Percentiles rank a stretch among this genome's conserved stretches.
Conservation (phyloP, 805 yeast species). For the Yamadazyma tumulicola region DNA sequence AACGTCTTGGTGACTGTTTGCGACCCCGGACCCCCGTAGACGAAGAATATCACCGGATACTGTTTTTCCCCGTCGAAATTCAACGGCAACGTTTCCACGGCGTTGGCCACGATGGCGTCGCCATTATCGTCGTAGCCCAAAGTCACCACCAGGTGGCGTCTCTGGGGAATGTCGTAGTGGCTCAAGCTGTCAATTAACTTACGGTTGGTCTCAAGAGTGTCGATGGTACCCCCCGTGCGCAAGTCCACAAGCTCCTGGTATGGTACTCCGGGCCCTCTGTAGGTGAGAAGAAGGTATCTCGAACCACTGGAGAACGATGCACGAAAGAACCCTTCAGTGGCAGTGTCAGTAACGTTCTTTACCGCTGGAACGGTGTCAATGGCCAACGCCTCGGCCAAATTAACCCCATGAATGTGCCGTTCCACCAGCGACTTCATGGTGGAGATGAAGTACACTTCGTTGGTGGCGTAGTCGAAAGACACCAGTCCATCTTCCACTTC, state of each 20-base stretch:
- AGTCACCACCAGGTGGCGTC: conserved; percentile 49
- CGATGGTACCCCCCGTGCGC: conserved; percentile 28
- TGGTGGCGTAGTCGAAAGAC: conserved; percentile 46
- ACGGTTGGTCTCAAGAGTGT: conserved; percentile 46
- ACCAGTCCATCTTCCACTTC: conserved; percentile 77
- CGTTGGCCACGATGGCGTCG: conserved; percentile 52
- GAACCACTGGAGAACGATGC: conserved; percentile 80
- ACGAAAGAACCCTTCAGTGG: conserved; percentile 59
- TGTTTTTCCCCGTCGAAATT: conserved; percentile 57
- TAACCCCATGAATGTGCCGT: conserved; percentile 74
- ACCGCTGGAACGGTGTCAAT: conserved; percentile 49
- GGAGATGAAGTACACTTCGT: conserved; percentile 58
- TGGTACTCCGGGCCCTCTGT: conserved; percentile 79
- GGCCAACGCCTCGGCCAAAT: conserved; percentile 36
- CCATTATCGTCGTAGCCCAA: conserved; percentile 48
- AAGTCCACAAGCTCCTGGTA: conserved; percentile 63
- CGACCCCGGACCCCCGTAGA: conserved; percentile 95
- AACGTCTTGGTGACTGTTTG: conserved; percentile 71
- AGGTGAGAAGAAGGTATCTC: conserved; percentile 64
- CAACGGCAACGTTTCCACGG: conserved; percentile 74
- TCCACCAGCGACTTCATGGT: conserved; percentile 79
- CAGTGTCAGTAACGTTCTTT: conserved; percentile 25
- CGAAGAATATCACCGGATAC: conserved; percentile 85
- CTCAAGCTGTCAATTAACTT: conserved; percentile 35
- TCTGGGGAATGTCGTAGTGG: conserved; percentile 56